These are phyloP conservation scores for Podila verticillata DNA, from an alignment of 192 early-diverging fungal species.

Conservation along the genomic window DNA sequence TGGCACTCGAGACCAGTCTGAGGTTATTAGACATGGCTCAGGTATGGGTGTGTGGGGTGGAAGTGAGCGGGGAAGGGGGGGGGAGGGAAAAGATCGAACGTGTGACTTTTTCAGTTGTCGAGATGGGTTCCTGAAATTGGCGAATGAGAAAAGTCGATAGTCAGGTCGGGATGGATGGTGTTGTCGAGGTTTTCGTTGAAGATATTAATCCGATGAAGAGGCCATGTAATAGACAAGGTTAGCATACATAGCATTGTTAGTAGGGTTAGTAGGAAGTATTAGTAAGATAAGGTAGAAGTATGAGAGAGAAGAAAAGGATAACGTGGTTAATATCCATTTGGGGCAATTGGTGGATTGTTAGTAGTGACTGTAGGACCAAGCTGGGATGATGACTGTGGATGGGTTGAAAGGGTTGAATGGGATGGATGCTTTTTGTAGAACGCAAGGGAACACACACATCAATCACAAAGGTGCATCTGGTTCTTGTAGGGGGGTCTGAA, in stretches of 20 bases:
- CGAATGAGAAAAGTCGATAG: too few species aligned
- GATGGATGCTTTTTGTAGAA: background rate
- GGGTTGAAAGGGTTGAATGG: background rate
- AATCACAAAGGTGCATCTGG: too few species aligned
- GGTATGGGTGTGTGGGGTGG: background rate
- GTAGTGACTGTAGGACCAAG: too few species aligned
- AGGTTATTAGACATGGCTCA: conserved; percentile 24
- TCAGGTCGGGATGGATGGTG: background rate
- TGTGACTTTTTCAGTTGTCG: background rate
- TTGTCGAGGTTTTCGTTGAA: background rate
- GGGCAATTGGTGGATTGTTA: too few species aligned
- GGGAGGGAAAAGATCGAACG: background rate
- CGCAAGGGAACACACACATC: too few species aligned
- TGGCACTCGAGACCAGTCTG: conserved; percentile 36
- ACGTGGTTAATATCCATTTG: background rate
- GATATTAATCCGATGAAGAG: background rate
- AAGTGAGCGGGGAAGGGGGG: background rate
- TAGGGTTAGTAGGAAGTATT: background rate
- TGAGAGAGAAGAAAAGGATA: background rate
- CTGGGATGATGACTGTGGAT: too few species aligned
- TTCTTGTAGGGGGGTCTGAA: background rate
- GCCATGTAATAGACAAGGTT: background rate
- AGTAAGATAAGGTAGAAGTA: background rate
- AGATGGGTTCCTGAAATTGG: background rate
- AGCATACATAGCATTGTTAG: background rate